Conservation (phyloP, 768 basidiomycete species). For the Russula vinacea region DNA sequence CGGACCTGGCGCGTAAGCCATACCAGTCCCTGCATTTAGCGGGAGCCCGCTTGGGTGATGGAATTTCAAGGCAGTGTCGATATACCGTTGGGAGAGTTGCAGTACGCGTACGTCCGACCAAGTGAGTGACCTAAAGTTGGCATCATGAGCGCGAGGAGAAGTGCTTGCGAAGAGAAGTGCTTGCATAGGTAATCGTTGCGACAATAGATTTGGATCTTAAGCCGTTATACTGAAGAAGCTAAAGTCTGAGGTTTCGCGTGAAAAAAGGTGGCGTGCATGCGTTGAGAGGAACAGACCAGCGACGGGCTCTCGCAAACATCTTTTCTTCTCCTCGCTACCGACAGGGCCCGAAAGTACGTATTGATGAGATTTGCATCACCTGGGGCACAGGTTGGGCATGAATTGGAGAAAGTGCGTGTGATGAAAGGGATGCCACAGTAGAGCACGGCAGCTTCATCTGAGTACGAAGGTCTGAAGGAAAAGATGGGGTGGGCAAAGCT, state of each 20-base stretch:
- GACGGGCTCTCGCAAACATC: conserved; percentile 48
- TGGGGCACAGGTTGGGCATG: conserved; percentile 84
- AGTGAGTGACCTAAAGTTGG: conserved; percentile 90
- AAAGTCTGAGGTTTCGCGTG: not conserved
- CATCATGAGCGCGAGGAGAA: conserved; percentile 61
- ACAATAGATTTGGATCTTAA: conserved; percentile 63
- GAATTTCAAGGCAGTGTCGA: conserved; percentile 88
- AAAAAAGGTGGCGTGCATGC: not conserved
- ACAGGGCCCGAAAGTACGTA: conserved; percentile 81
- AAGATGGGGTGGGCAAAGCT: conserved; percentile 7
- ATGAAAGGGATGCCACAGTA: conserved; percentile 56
- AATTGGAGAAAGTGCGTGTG: conserved; percentile 83
- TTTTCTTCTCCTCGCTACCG: conserved; percentile 72
- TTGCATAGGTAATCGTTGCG: conserved; percentile 88
- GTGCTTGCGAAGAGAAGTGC: too few species aligned
- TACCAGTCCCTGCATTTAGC: conserved; percentile 88
- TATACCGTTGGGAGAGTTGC: conserved; percentile 78
- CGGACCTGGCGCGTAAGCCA: conserved; percentile 97
- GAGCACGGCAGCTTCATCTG: conserved; percentile 28
- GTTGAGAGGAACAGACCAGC: conserved; percentile 37
- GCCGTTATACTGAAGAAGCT: conserved; percentile 95
- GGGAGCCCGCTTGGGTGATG: conserved; percentile 94
- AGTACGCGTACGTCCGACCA: conserved; percentile 88
- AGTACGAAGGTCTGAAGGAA: conserved; percentile 10
- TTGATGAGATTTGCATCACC: conserved; percentile 81